Conservation (phyloP, 163 green algal genomes). For the Scenedesmus sp. region DNA sequence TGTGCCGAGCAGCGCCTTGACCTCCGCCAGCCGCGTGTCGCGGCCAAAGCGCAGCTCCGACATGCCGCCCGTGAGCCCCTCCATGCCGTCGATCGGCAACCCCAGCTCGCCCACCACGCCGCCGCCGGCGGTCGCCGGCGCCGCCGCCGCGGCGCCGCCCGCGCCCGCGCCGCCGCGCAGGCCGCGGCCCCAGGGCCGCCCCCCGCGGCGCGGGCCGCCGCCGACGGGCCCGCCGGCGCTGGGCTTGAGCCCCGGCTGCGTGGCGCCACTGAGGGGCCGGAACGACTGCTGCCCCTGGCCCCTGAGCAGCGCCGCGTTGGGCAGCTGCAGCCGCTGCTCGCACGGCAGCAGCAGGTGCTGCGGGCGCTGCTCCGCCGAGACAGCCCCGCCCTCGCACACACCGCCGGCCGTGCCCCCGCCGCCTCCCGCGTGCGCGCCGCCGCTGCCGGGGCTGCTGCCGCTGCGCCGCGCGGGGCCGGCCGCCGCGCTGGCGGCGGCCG, state of each 20-base stretch:
- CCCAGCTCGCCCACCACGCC: not conserved
- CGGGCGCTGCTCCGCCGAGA: conserved; percentile 22
- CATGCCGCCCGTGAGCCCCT: conserved; percentile 1
- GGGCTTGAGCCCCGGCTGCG: not conserved
- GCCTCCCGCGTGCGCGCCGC: not conserved
- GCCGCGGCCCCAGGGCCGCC: conserved; percentile 1
- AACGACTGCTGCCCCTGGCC: conserved; percentile 18
- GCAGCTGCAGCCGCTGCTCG: conserved; percentile 62
- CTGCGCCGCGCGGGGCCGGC: not conserved
- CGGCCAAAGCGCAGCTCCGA: conserved; percentile 68
- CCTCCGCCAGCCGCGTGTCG: conserved; percentile 73
- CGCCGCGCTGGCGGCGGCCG: conserved; percentile 5
- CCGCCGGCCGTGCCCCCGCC: not conserved
- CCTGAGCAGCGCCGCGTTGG: conserved; percentile 27
- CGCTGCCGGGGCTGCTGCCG: conserved; percentile 30
- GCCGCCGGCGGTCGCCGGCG: not conserved
- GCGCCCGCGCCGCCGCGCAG: not conserved
- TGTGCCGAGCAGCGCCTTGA: conserved; percentile 58
- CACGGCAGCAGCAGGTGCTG: conserved; percentile 55
- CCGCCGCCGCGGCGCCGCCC: not conserved
- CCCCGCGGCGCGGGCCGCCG: not conserved
- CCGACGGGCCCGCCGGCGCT: not conserved
- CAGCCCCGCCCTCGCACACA: too few species aligned
- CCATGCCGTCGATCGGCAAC: too few species aligned
- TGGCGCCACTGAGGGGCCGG: not conserved